phyloP scores from a whole-genome alignment of 805 yeast species.

The Spathaspora hagerdaliae region DNA sequence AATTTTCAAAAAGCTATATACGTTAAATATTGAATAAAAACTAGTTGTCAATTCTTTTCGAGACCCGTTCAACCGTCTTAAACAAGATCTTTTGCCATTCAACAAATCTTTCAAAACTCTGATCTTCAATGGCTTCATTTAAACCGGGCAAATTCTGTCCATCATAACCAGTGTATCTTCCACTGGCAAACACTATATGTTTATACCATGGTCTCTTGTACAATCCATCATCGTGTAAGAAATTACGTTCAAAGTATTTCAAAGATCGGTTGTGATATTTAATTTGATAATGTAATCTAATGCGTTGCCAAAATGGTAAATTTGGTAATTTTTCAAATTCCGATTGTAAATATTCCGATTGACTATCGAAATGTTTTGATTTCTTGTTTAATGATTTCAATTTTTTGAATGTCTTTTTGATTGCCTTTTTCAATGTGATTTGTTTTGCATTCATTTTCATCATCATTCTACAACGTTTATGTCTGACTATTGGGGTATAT shows the following conservation, averaged over 20 bases:
- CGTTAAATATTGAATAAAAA: background rate
- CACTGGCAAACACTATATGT: constrained; percentile 62
- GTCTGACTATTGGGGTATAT: constrained; percentile 7
- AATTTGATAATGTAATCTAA: constrained; percentile 27
- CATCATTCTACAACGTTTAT: constrained; percentile 1
- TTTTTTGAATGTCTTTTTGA: constrained; percentile 18
- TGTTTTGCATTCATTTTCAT: background rate
- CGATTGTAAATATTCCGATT: constrained; percentile 23
- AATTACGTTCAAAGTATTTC: constrained; percentile 51
- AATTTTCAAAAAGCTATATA: background rate
- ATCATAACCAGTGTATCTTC: constrained; percentile 45
- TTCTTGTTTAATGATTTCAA: constrained; percentile 16
- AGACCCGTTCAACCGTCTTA: constrained; percentile 30
- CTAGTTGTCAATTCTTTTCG: constrained; percentile 4
- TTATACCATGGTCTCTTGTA: constrained; percentile 55
- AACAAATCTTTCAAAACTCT: constrained; percentile 40
- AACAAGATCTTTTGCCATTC: constrained; percentile 43
- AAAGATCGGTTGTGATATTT: constrained; percentile 31
- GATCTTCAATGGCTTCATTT: constrained; percentile 48
- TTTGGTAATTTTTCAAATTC: constrained; percentile 26
- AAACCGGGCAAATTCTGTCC: constrained; percentile 59
- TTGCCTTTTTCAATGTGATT: constrained; percentile 18
- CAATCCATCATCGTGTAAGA: constrained; percentile 45
- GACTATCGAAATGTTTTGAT: constrained; percentile 25
- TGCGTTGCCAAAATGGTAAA: constrained; percentile 32